These are phyloP conservation scores for Dillenia turbinata DNA, from an alignment of 164 flowering plant species.

Conservation along the genomic window DNA sequence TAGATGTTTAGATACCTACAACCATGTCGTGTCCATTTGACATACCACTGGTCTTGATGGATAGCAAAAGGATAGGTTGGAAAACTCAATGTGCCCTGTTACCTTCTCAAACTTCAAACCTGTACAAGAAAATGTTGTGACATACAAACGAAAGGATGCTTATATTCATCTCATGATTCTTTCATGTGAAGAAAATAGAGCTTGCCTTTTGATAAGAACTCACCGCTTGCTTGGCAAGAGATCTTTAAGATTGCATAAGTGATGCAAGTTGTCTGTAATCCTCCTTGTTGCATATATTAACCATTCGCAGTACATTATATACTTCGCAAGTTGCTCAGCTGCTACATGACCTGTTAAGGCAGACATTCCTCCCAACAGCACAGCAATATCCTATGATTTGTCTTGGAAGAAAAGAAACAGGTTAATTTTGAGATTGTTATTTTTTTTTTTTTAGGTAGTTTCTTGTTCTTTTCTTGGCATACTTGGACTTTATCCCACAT, in stretches of 20 bases:
- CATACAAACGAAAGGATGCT: neutral
- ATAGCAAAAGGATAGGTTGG: constrained; percentile 63
- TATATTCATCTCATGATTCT: no score
- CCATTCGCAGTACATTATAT: constrained; percentile 90
- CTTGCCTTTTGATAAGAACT: constrained; percentile 70
- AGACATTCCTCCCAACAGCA: constrained; percentile 80
- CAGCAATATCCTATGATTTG: constrained; percentile 66
- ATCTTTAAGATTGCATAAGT: constrained; percentile 95
- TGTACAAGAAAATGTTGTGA: constrained; percentile 22
- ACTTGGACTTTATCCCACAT: no score
- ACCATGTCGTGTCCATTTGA: no score
- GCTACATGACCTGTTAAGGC: constrained; percentile 72
- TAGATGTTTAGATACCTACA: no score
- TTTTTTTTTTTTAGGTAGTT: no score
- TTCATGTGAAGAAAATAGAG: neutral
- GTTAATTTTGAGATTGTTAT: no score
- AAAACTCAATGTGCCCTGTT: constrained; percentile 64
- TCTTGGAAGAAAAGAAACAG: no score
- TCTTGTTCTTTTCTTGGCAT: no score
- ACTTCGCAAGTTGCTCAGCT: constrained; percentile 90
- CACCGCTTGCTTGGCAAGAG: no score
- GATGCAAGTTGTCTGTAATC: constrained; percentile 87
- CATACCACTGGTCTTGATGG: constrained; percentile 68
- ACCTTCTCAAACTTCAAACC: constrained; percentile 59
- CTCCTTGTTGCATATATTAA: constrained; percentile 91